Base-by-base conservation (phyloP, 2,329 filamentous ascomycete genomes). In the Botrytis galanthina region DNA sequence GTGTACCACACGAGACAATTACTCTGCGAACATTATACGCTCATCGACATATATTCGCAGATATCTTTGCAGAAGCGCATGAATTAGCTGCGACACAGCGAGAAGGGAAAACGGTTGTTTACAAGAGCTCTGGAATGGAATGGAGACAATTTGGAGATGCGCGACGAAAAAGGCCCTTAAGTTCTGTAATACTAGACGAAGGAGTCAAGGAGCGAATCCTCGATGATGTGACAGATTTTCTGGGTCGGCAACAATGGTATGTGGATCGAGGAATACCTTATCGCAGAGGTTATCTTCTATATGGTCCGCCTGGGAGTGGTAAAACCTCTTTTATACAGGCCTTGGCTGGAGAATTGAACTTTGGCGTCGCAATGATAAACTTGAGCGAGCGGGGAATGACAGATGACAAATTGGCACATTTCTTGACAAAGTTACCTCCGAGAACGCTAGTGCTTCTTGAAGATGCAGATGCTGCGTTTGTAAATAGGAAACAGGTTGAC, bases 321-420 rank as follows among this genome's bases (percentile, higher is more conserved):
- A 94, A 94, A 85, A 98, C 92, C 75, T 97, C 94, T 0, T 98
- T 99, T 78, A 98, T 99, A 75, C 94, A 98, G 82, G 95, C 96
- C 0, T 84, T 99, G 60, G 96, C 96, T 97, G 87, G 87, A 18
- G 82, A 87, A 51, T 82, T 89, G 60, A 86, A 86, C 35, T 82
- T 88, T 64, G 84, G 86, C 29, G 82, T 89, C 37, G 87, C 87
- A 74, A 84, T 88, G 64, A 82, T 89, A 64, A 87, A 85, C 76
- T 80, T 88, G 66, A 85, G 84, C n/a, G 83, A 81, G 70, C 78
- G 81, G 61, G 83, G 82, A 7, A 78, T 81, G 75, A 99, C 96
- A 8, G 87, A 89, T 74, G 85, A 88, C 71, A 84, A 84, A 16
- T 79, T 89, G 10, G 84, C 84, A 70, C 80, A 82, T 39, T 82